Conservation (phyloP, 225 moss, liverwort and hornwort species). For the Antitrichia curtipendula region DNA sequence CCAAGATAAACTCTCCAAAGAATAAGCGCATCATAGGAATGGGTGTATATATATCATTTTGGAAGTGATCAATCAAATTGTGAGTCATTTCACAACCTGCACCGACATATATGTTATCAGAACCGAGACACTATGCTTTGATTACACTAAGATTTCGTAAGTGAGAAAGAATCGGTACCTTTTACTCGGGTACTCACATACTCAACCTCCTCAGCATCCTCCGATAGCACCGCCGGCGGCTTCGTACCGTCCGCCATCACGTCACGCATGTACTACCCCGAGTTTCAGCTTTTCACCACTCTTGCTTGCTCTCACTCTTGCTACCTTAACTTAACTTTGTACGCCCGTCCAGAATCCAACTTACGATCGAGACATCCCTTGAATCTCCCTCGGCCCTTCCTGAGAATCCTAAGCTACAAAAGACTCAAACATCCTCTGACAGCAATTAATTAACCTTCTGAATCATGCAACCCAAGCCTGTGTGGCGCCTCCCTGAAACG, state of each 20-base stretch:
- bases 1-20: background rate
- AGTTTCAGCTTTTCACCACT: background rate
- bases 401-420: background rate
- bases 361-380: background rate
- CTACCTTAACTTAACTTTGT: background rate
- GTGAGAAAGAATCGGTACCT: conserved; percentile 11
- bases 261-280: background rate
- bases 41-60: background rate
- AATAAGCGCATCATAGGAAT: too few relatives aligned
- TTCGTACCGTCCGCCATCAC: background rate
- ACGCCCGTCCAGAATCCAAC: background rate
- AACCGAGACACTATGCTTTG: background rate
- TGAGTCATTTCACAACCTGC: background rate
- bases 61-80: background rate
- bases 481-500: background rate
- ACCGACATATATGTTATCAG: background rate
- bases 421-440: background rate
- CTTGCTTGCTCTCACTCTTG: background rate
- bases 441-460: background rate
- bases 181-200: conserved; percentile 41
- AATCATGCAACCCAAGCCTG: background rate
- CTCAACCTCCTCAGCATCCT: conserved; percentile 16
- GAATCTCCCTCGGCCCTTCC: background rate
- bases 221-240: background rate
- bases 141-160: background rate